A percentile compares a stretch with the other conserved stretches of the same genome.
Evolutionary conservation across 305 asterid species (phyloP).

Genomic region (Rubia occidens): DNA sequence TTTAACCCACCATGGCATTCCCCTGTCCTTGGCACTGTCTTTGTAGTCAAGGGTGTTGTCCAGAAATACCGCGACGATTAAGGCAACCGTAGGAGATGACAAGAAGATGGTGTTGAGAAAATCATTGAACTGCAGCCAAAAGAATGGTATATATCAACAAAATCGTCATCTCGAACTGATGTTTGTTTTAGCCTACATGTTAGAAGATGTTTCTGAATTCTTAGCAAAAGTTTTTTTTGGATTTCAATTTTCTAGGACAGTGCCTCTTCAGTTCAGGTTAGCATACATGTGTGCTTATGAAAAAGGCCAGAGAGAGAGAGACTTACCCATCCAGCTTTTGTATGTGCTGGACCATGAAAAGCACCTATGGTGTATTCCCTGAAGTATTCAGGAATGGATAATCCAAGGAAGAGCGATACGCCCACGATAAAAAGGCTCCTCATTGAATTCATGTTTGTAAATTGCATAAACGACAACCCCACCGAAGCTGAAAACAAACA

Average conservation of each 20-base stretch:
- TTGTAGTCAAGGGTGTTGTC: constrained; percentile 92
- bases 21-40: constrained; percentile 87
- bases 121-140: constrained; percentile 74
- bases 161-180: neutral
- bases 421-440: constrained; percentile 84
- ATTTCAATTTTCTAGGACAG: too few species aligned
- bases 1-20: constrained; percentile 99
- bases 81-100: constrained; percentile 83
- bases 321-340: constrained; percentile 94
- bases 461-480: constrained; percentile 86
- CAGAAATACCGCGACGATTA: constrained; percentile 58
- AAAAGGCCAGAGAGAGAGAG: neutral
- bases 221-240: too few species aligned
- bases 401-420: constrained; percentile 78
- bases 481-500: constrained; percentile 58
- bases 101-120: constrained; percentile 72
- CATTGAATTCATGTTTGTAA: constrained; percentile 97
- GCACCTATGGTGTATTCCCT: constrained; percentile 74
- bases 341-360: constrained; percentile 79
- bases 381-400: constrained; percentile 92
- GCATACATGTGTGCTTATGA: too few species aligned
- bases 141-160: neutral
- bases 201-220: too few species aligned
- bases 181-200: too few species aligned
- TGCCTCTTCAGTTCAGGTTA: neutral